A percentile compares a stretch with the other conserved stretches of the same genome.
These are phyloP conservation scores for Nicotiana tabacum DNA, from an alignment of 257 asterid species.

Conservation along the genomic window DNA sequence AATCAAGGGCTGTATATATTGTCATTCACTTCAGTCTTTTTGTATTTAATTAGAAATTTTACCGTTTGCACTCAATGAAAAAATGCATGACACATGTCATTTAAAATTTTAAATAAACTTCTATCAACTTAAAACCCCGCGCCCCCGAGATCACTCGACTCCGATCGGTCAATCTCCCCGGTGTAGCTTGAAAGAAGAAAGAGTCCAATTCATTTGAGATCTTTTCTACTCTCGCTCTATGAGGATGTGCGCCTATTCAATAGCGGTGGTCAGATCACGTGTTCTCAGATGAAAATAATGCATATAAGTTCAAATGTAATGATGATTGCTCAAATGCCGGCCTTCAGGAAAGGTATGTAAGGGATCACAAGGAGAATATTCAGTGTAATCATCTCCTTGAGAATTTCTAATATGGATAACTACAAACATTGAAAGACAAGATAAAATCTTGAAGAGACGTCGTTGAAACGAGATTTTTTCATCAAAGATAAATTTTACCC, in stretches of 20 bases:
- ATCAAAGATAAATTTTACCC: no score
- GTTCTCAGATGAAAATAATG: no score
- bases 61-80: neutral
- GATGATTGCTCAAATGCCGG: neutral
- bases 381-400: neutral
- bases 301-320: no score
- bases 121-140: neutral
- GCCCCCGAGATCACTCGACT: no score
- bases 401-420: neutral
- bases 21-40: neutral
- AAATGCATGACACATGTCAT: neutral
- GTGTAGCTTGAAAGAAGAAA: no score
- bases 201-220: no score
- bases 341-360: neutral
- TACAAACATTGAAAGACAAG: neutral
- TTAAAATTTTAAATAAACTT: neutral
- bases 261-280: no score
- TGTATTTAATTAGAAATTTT: neutral
- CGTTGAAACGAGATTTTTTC: no score
- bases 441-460: neutral
- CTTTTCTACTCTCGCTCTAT: no score
- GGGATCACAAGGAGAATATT: neutral
- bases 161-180: no score
- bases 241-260: no score
- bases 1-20: neutral